phyloP scores from a whole-genome alignment of 768 basidiomycete species.

The Termitomyces sp. region DNA sequence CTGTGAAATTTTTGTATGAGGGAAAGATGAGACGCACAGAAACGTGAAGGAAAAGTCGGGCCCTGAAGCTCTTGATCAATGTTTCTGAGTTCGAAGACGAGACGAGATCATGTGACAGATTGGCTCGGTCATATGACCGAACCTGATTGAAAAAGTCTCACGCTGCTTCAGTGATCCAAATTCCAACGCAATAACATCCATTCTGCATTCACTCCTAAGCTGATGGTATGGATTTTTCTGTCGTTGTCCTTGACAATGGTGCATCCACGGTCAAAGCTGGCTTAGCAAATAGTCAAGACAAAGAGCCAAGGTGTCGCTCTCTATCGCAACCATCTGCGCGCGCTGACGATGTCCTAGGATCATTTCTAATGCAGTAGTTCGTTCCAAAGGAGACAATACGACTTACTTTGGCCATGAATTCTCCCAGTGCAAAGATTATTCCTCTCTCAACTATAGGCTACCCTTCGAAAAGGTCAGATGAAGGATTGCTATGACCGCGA shows the following conservation, averaged over 20 bases:
- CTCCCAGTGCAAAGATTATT: constrained; percentile 68
- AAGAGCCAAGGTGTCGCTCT: constrained; percentile 25
- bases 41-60: neutral
- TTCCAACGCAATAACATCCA: neutral
- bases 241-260: constrained; percentile 84
- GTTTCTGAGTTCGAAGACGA: no score
- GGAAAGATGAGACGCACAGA: neutral
- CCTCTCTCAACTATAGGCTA: constrained; percentile 74
- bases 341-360: constrained; percentile 34
- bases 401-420: constrained; percentile 88
- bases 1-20: neutral
- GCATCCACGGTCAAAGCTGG: constrained; percentile 80
- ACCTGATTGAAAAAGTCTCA: neutral
- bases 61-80: no score
- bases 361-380: constrained; percentile 75
- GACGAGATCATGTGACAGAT: neutral
- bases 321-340: neutral
- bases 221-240: constrained; percentile 13
- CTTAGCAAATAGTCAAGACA: constrained; percentile 27
- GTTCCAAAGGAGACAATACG: constrained; percentile 77
- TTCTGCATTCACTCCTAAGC: neutral
- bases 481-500: constrained; percentile 5
- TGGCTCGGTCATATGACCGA: neutral
- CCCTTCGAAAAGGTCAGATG: constrained; percentile 80
- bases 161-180: no score